phyloP scores from a whole-genome alignment of 176 grass and related monocot genomes.

The Oryza australiensis region DNA sequence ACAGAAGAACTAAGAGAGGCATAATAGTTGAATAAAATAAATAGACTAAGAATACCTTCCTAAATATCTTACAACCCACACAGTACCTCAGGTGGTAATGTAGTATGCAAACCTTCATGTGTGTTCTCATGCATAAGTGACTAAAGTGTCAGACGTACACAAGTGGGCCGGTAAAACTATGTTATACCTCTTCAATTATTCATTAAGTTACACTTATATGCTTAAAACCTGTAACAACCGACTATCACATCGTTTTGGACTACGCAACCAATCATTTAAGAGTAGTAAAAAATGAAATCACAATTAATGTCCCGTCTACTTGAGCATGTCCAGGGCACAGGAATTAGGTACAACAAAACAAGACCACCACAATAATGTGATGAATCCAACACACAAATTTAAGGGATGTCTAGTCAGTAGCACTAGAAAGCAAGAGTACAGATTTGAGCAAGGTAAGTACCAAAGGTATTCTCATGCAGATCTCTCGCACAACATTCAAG shows the following conservation, averaged over 20 bases:
- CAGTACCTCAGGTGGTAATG: neutral
- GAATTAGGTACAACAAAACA: neutral
- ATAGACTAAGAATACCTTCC: neutral
- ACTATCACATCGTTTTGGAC: slow-evolving; percentile 10
- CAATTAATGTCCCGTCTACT: neutral
- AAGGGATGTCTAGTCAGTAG: neutral
- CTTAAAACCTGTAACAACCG: neutral
- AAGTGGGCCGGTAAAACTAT: neutral
- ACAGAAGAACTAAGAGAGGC: neutral
- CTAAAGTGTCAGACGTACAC: neutral
- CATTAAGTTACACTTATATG: neutral
- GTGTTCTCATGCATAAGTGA: slow-evolving; percentile 6
- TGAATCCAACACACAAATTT: neutral
- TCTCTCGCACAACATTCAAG: slow-evolving; percentile 93
- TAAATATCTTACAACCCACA: slow-evolving; percentile 26
- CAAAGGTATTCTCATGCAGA: slow-evolving; percentile 91
- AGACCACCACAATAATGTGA: neutral
- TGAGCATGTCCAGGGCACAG: neutral
- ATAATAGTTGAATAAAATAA: neutral
- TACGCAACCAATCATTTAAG: neutral
- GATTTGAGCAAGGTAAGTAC: slow-evolving; percentile 46
- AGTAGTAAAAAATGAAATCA: neutral
- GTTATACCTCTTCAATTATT: neutral
- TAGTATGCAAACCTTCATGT: neutral
- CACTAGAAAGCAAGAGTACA: slow-evolving; percentile 7